Conservation (phyloP, 2,329 filamentous ascomycete species). For the Thielaviopsis populi region DNA sequence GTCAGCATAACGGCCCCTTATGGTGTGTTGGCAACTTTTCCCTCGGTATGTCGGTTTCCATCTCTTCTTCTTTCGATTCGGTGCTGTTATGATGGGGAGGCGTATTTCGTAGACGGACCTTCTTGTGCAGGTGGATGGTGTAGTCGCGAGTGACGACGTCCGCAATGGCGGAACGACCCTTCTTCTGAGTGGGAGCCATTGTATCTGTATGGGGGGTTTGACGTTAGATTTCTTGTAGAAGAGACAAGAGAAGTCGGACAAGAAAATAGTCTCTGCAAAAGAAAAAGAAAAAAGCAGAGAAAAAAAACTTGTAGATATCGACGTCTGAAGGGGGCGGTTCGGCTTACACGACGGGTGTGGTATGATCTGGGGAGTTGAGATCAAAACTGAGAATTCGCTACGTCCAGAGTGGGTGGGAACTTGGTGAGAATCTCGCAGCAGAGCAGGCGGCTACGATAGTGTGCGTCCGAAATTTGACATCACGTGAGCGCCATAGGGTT, state of each 20-base stretch:
- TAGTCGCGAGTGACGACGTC: constrained; percentile 99
- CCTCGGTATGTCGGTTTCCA: background rate
- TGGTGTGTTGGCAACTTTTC: background rate
- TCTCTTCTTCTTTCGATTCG: background rate
- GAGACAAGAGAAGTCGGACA: constrained; percentile 15
- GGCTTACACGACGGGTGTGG: constrained; percentile 17
- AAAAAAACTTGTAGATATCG: constrained; percentile 9
- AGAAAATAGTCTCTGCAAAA: constrained; percentile 14
- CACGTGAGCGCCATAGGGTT: constrained; percentile 16
- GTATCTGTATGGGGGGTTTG: constrained; percentile 31
- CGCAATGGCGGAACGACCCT: constrained; percentile 90
- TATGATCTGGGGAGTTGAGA: constrained; percentile 17
- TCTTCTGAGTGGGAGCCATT: constrained; percentile 54
- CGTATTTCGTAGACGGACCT: constrained; percentile 28
- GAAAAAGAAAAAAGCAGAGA: constrained; percentile 6
- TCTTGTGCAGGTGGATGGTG: constrained; percentile 99
- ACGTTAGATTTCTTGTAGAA: constrained; percentile 16
- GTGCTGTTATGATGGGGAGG: background rate
- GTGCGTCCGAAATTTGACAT: constrained; percentile 14
- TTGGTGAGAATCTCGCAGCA: constrained; percentile 17
- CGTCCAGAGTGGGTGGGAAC: constrained; percentile 17
- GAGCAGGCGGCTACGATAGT: constrained; percentile 12
- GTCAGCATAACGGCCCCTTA: constrained; percentile 24
- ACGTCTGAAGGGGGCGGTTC: constrained; percentile 1
- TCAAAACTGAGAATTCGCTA: constrained; percentile 17